Base-by-base conservation (phyloP, 2,329 filamentous ascomycete species). In the Microsporum ferrugineum region DNA sequence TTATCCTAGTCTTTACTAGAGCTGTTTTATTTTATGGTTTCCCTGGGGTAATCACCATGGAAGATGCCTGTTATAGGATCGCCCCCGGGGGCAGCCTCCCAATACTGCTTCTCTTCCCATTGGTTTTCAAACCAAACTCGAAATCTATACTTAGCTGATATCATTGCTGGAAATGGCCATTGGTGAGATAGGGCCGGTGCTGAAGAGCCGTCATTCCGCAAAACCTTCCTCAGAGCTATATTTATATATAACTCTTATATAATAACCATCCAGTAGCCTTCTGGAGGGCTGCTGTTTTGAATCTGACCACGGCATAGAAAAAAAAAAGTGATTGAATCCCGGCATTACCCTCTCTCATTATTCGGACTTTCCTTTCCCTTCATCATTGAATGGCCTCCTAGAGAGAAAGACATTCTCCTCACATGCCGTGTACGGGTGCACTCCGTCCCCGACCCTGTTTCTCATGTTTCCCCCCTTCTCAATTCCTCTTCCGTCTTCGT, bases 11-110 rank as follows among this genome's bases (percentile, higher is more conserved):
- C 29, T 6, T 17, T 55, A n/a, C 34, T 55, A 31, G 51, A 17
- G 31, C 23, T 55, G 51, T 36, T 55, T 36, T 55, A 34, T 55
- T 55, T 55, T 55, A 51, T 55, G 51, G 14, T 55, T 55, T 55
- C n/a, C 51, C 51, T 36, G 51, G 51, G 51, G 51, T 55, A 55
- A 23, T 14, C 14, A 36, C 2, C 31, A 55, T 34, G 51, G 51
- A 36, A 23, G 31, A 55, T 55, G 51, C 51, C 51, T 55, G 51
- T 17, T 55, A 55, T 36, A 55, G 51, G 51, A 55, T 55, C 51
- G 51, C 51, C 51, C 36, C 51, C 33, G 31, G 51, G 51, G 49
- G 45, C 39, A n/a, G 51, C 31, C 51, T n/a, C 8, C 23, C 33
- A 27, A 51, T 51, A 14, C 33, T 36, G 14, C 33, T 55, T 55